A percentile compares a stretch with the other conserved stretches of the same genome.
Evolutionary conservation across 2,329 filamentous ascomycete genomes (phyloP).

Genomic region (Colletotrichum scovillei): DNA sequence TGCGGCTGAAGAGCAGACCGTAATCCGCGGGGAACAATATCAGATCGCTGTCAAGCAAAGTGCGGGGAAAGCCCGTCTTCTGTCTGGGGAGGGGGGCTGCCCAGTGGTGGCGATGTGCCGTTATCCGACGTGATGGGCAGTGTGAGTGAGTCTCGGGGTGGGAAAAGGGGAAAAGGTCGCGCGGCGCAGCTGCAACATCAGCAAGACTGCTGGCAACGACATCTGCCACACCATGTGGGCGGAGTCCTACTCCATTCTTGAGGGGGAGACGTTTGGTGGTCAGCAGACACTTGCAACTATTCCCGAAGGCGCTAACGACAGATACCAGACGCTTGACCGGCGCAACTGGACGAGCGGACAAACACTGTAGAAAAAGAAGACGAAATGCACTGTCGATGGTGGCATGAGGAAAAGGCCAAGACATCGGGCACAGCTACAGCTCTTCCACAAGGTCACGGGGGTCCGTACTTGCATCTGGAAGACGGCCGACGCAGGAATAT

Average conservation of each 20-base stretch:
- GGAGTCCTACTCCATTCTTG: conserved; percentile 8
- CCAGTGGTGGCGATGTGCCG: conserved; percentile 17
- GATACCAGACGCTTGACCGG: neutral
- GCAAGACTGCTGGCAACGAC: conserved; percentile 1
- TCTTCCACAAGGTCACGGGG: conserved; percentile 16
- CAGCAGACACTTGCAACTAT: conserved; percentile 23
- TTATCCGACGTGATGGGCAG: conserved; percentile 1
- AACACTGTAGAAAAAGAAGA: conserved; percentile 23
- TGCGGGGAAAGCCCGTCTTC: conserved; percentile 12
- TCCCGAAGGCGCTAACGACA: conserved; percentile 1
- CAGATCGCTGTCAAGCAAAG: neutral
- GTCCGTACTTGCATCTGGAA: neutral
- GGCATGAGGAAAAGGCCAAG: neutral
- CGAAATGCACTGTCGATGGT: conserved; percentile 16
- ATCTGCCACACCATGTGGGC: neutral
- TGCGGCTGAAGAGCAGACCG: conserved; percentile 15
- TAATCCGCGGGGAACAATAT: neutral
- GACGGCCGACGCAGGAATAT: neutral
- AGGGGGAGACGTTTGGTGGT: neutral
- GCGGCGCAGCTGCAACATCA: conserved; percentile 18
- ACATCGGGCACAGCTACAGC: conserved; percentile 24
- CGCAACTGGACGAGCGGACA: neutral
- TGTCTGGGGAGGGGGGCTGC: neutral
- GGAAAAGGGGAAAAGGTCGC: conserved; percentile 1
- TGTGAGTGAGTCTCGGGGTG: neutral